A percentile compares a stretch with the other conserved stretches of the same genome.
phyloP scores from a whole-genome alignment of 2,329 filamentous ascomycete species.

The Hypoxylon sp. region DNA sequence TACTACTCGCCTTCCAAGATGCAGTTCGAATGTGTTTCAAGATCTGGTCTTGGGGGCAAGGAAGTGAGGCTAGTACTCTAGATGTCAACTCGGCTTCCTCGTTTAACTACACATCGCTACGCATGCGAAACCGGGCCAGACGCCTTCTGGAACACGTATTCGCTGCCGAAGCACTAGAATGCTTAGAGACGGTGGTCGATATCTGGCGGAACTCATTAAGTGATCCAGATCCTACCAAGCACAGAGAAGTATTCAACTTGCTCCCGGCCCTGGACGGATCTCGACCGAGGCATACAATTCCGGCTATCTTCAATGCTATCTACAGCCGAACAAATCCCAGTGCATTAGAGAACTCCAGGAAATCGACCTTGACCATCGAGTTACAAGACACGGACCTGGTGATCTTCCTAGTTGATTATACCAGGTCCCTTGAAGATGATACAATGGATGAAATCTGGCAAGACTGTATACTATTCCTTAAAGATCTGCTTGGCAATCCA shows the following conservation, averaged over 20 bases:
- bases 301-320: constrained; percentile 94
- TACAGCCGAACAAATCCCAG: constrained; percentile 92
- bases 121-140: constrained; percentile 90
- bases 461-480: constrained; percentile 91
- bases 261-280: constrained; percentile 93
- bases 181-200: constrained; percentile 89
- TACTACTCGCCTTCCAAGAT: constrained; percentile 96
- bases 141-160: constrained; percentile 94
- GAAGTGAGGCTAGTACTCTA: constrained; percentile 68
- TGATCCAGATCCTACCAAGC: constrained; percentile 62
- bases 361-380: constrained; percentile 89
- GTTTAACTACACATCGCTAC: constrained; percentile 89
- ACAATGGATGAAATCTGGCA: constrained; percentile 98
- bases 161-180: constrained; percentile 90
- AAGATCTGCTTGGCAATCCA: constrained; percentile 90
- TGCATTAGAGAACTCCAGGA: constrained; percentile 81
- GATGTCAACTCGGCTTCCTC: constrained; percentile 81
- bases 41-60: constrained; percentile 94
- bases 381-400: constrained; percentile 87
- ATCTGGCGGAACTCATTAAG: constrained; percentile 76
- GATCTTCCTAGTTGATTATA: constrained; percentile 90
- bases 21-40: constrained; percentile 91
- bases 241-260: constrained; percentile 81
- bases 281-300: constrained; percentile 89
- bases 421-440: constrained; percentile 91